Evolutionary conservation across 805 yeast species (phyloP), one percentile per base, ranked within the genome.

Genomic region (Aciculoconidium aculeatum): DNA sequence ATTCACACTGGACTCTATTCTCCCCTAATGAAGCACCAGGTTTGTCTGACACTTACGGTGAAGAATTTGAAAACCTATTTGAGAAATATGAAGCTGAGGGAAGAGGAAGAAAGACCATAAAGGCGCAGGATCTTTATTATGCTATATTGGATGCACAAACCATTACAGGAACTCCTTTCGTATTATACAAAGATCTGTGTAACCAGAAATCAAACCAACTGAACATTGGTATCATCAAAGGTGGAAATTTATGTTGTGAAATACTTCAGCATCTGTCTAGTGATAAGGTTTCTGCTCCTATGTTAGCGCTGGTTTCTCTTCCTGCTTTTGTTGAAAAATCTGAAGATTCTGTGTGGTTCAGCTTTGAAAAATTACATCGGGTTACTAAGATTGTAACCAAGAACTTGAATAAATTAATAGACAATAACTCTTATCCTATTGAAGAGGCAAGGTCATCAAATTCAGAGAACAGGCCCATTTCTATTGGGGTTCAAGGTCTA

Each of bases 401-500:
- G 45, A 90, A 90, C 56, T 65, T 90, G 55, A 80, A 90, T 66
- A 70, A 62, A 49, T 72, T 90, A 36, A 90, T 90, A 35, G 96
- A 90, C 62, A 73, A 80, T 39, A 84, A 87, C 50, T 68, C 64
- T 51, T 90, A 90, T 53, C 97, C 98, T 4, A 79, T 84, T 14
- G 74, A 69, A 30, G 81, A 75, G 41, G 90, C 97, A 4, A 70
- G 68, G 46, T 49, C 39, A 25, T 84, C 96, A 11, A 90, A 92
- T 57, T 61, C 74, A 67, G 77, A 76, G 49, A 81, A 90, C 56
- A 71, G 98, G 45, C 97, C 98, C 12, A 75, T 90, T 47, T 96
- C 96, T n/a, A 60, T 90, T 13, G 98, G 98, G 43, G 96, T 90
- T n/a, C 96, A 90, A 58, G 98, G 98, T 35, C 67, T 90, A 31